Base-by-base conservation (phyloP, 352 stramenopile species). In the Phytophthora cactorum region DNA sequence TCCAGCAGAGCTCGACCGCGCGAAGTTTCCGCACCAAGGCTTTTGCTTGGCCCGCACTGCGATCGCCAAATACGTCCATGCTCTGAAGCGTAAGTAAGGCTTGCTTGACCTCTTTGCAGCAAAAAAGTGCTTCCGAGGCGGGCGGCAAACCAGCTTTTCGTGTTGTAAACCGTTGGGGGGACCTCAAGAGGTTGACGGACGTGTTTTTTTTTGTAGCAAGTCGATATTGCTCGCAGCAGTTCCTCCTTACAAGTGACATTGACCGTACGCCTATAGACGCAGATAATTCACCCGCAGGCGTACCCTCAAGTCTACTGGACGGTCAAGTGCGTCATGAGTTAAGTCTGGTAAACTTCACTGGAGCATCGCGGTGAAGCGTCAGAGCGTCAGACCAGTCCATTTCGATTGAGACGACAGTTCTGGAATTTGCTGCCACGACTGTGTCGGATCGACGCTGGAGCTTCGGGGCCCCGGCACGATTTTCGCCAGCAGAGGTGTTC, bases 1-100 rank as follows among this genome's bases (percentile, higher is more conserved):
- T 72, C 38, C 64, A 53, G 64, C 62, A 46, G 36, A 43, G 12
- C 36, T 43, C 36, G 36, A 43, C 12, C 36, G 49, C 27, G 11
- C 39, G 28, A 66, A 53, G 38, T 39, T 52, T 53, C 47, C 47
- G 59, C 36, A 52, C 44, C 25, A 46, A 62, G 11, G n/a, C 43
- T 29, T 27, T 59, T 27, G 56, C 15, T 50, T 62, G 41, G 50
- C 9, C 50, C 31, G 38, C 50, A 51, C 34, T 29, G 38, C 55
- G 31, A 45, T 39, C 38, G 29, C 43, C 27, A 56, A 63, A 7
- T 39, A n/a, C 15, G 63, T 31, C 63, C 63, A 17, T 49, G 53
- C 59, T 73, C 31, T 76, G 54, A 31, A 50, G 47, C 45, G 63
- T 70, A 52, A 70, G 52, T 61, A 73, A 72, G 59, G 52, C 27